Conservation (phyloP, 306 rosid species). For the Trifolium subterraneum region DNA sequence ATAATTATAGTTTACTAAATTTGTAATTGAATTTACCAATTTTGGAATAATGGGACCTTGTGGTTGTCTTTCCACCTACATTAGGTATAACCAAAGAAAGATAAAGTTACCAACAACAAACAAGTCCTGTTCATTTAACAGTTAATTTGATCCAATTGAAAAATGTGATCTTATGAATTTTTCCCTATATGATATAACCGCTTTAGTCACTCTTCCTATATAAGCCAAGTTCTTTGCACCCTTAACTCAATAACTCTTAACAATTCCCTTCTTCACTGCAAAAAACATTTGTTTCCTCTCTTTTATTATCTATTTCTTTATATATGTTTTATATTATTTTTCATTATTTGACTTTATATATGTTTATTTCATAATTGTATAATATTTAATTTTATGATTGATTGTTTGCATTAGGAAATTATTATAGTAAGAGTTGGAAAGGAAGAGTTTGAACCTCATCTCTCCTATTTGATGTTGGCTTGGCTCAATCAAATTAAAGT, state of each 20-base stretch:
- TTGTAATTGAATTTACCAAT: not conserved
- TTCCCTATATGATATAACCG: not conserved
- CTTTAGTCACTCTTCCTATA: not conserved
- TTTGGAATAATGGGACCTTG: not conserved
- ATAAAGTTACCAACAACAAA: conserved; percentile 6
- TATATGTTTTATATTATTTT: not conserved
- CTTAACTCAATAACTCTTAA: not conserved
- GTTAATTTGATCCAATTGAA: not conserved
- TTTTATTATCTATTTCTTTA: too few relatives aligned
- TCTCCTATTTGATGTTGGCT: conserved; percentile 47
- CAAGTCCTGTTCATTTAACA: not conserved
- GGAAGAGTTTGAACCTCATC: not conserved
- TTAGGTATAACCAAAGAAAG: conserved; percentile 14
- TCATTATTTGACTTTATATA: too few relatives aligned
- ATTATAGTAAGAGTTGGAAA: too few relatives aligned
- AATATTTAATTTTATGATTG: not conserved
- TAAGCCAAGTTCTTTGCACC: not conserved
- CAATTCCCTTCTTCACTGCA: not conserved
- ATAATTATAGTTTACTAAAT: not conserved
- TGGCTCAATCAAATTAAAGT: conserved; percentile 55
- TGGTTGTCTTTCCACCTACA: not conserved
- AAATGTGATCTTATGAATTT: not conserved
- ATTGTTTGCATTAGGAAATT: not conserved
- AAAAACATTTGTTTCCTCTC: not conserved
- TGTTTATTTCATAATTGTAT: not conserved